A percentile compares a stretch with the other conserved stretches of the same genome.
Conservation (phyloP, 164 flowering plant genomes). For the Magnolia officinalis region DNA sequence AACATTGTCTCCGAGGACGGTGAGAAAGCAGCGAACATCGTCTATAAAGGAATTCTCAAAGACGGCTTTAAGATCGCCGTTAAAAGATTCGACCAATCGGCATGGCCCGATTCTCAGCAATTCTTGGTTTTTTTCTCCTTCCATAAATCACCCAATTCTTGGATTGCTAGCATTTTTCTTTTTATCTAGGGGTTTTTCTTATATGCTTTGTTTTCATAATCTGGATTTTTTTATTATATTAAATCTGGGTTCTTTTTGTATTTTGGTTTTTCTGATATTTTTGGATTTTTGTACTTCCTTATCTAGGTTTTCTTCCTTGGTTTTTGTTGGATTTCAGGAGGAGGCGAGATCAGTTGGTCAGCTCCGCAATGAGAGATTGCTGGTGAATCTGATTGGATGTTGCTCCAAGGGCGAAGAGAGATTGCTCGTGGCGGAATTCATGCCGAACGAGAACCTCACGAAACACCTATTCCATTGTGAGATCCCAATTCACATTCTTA, state of each 20-base stretch:
- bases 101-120: slow-evolving; percentile 94
- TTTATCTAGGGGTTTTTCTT: not conserved
- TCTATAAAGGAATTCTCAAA: slow-evolving; percentile 67
- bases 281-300: not conserved
- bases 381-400: slow-evolving; percentile 21
- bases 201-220: not conserved
- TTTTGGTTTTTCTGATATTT: not conserved
- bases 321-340: slow-evolving; percentile 12
- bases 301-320: not conserved
- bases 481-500: not conserved
- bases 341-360: slow-evolving; percentile 21
- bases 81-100: slow-evolving; percentile 71
- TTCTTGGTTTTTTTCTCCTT: slow-evolving; percentile 44
- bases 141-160: not conserved
- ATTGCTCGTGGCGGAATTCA: slow-evolving; percentile 18
- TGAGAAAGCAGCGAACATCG: slow-evolving; percentile 91
- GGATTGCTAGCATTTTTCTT: not conserved
- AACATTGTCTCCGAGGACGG: slow-evolving; percentile 92
- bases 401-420: slow-evolving; percentile 21
- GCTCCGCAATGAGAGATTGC: slow-evolving; percentile 13
- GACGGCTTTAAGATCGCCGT: slow-evolving; percentile 66
- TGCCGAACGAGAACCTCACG: slow-evolving; percentile 21
- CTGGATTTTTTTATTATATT: not conserved
- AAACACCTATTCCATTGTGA: slow-evolving; percentile 23
- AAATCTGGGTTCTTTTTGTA: not conserved